Evolutionary conservation across 371 early-diverging fungal species (phyloP).

Genomic region (Lichtheimia ramosa): DNA sequence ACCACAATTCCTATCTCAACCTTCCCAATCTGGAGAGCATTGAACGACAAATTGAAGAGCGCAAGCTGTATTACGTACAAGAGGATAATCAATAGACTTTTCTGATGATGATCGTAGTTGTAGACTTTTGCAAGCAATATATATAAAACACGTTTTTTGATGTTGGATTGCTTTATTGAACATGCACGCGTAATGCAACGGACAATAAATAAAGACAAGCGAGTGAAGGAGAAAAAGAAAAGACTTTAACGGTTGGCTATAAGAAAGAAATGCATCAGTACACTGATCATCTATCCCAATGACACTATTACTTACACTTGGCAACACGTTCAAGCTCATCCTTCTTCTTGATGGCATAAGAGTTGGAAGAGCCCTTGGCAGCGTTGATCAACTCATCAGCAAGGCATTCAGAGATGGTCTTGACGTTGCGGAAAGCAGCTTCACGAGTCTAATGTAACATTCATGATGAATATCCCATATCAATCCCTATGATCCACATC

Average conservation of each 20-base stretch:
- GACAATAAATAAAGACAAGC: too few relatives aligned
- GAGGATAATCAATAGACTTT: constrained; percentile 40
- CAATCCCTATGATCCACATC: too few relatives aligned
- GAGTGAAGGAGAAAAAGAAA: too few relatives aligned
- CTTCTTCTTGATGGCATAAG: constrained; percentile 99
- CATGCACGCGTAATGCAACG: too few relatives aligned
- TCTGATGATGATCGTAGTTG: too few relatives aligned
- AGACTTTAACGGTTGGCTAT: constrained; percentile 12
- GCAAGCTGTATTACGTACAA: constrained; percentile 47
- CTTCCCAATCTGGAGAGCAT: constrained; percentile 46
- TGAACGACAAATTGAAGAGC: constrained; percentile 47
- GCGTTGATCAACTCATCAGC: constrained; percentile 99
- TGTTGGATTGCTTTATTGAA: too few relatives aligned
- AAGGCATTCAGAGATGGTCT: constrained; percentile 99
- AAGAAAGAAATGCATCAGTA: neutral
- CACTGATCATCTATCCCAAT: neutral
- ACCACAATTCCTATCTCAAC: constrained; percentile 44
- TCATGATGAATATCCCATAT: too few relatives aligned
- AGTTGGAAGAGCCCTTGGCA: constrained; percentile 97
- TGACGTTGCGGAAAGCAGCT: constrained; percentile 55
- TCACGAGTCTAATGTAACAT: constrained; percentile 20
- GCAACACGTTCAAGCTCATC: constrained; percentile 95
- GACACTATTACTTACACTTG: constrained; percentile 42
- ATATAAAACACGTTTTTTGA: too few relatives aligned
- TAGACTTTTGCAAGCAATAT: too few relatives aligned